phyloP scores from a whole-genome alignment of 2,329 filamentous ascomycete genomes.

The Exophiala lecanii-corni region DNA sequence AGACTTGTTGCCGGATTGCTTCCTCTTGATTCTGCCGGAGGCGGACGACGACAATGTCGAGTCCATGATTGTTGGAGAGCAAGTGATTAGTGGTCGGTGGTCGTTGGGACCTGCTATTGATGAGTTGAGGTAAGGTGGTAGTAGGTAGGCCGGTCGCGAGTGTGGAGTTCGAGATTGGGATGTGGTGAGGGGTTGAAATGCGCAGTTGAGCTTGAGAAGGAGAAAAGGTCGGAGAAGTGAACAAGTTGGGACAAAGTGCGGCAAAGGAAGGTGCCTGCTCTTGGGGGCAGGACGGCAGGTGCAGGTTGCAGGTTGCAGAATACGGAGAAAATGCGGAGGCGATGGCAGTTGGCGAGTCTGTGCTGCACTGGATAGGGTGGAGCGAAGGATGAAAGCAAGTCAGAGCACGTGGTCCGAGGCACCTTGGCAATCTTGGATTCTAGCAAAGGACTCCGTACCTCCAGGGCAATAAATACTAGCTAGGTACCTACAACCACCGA shows the following conservation, averaged over 20 bases:
- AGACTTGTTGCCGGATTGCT: conserved; percentile 34
- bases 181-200: neutral
- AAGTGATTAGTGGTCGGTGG: too few relatives aligned
- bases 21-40: conserved; percentile 23
- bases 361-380: neutral
- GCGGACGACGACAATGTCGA: conserved; percentile 14
- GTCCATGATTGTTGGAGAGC: conserved; percentile 16
- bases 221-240: neutral
- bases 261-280: too few relatives aligned
- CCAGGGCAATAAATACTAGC: too few relatives aligned
- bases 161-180: neutral
- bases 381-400: neutral
- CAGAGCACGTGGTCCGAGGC: too few relatives aligned
- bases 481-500: too few relatives aligned
- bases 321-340: neutral
- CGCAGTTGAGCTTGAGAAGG: neutral
- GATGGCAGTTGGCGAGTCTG: too few relatives aligned
- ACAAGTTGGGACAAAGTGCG: neutral
- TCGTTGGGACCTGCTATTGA: too few relatives aligned
- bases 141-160: neutral
- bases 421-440: too few relatives aligned
- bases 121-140: too few relatives aligned
- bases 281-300: too few relatives aligned
- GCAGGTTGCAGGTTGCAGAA: too few relatives aligned
- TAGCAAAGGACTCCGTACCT: too few relatives aligned